Evolutionary conservation across 2,329 filamentous ascomycete genomes (phyloP), one percentile per base, ranked within the genome.

Genomic region (Claviceps pusilla): DNA sequence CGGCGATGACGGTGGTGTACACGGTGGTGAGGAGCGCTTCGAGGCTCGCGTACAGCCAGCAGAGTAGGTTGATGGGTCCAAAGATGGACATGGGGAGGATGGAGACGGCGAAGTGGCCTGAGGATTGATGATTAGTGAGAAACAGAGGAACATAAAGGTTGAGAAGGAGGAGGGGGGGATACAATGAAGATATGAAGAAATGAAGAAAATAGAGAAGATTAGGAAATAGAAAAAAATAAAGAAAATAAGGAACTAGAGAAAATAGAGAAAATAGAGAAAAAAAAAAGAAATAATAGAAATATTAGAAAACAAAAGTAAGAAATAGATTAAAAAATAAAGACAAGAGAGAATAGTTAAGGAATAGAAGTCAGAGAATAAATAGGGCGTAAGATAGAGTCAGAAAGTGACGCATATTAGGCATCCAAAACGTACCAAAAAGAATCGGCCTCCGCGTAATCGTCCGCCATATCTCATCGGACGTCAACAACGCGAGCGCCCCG

Each of bases 361-460:
- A 24, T 24, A 24, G 24, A 24, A 24, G 24, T 2, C 31, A 33
- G 9, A 33, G 31, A 33, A 9, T 9, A 33, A 33, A 5, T 6
- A 33, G 31, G 31, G 9, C 9, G 4, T 7, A 5, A 33, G 31
- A 33, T 2, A 33, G 6, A 33, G 31, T 6, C 5, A 33, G 9
- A 9, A 5, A 33, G 31, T 33, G 31, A 33, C 6, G 9, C 31
- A 33, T 24, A 24, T 24, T 24, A 24, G 24, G 24, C 5, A 6
- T 9, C 31, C 31, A 5, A 33, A 9, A 52, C 57, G 51, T 52
- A 61, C 60, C 60, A 28, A 60, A 61, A 9, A 61, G 5, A 1
- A 60, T 48, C 1, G 60, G 60, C 28, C 60, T 55, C 6, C 60
- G 52, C 11, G 60, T 61, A 29, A 61, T 60, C 11, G 60, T 61